A percentile compares a stretch with the other conserved stretches of the same genome.
phyloP scores from a whole-genome alignment of 2,329 filamentous ascomycete genomes.

The Truncatella angustata region DNA sequence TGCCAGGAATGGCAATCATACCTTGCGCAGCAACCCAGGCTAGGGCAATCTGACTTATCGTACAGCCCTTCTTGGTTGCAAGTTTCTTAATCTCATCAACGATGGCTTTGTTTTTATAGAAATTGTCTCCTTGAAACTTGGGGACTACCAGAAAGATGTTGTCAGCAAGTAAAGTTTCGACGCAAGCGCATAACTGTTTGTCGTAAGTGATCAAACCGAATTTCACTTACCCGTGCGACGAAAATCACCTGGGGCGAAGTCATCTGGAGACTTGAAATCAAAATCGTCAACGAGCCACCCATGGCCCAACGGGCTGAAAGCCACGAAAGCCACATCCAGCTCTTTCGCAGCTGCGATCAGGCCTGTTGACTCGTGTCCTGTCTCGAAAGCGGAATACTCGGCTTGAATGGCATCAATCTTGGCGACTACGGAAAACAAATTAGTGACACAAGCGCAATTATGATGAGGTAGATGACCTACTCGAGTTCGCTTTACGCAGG shows the following conservation, averaged over 20 bases:
- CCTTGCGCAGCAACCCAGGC: conserved; percentile 32
- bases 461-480: conserved; percentile 41
- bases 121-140: conserved; percentile 42
- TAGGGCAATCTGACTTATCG: conserved; percentile 30
- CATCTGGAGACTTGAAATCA: conserved; percentile 38
- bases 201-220: no score
- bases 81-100: conserved; percentile 40
- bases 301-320: conserved; percentile 40
- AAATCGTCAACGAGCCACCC: conserved; percentile 47
- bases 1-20: conserved; percentile 11
- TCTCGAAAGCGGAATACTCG: conserved; percentile 46
- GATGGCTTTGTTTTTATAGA: conserved; percentile 41
- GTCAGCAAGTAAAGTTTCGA: no score
- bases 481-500: conserved; percentile 46
- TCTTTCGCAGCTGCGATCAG: conserved; percentile 43
- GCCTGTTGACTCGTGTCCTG: conserved; percentile 47
- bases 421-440: conserved; percentile 32
- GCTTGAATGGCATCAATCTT: conserved; percentile 51
- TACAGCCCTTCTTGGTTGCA: conserved; percentile 31
- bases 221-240: conserved; percentile 34
- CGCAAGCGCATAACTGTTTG: no score
- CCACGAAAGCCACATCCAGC: conserved; percentile 42
- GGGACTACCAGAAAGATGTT: conserved; percentile 16
- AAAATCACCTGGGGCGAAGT: conserved; percentile 42
- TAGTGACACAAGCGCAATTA: not conserved